These are phyloP conservation scores for Ustilago curta DNA, from an alignment of 1,284 basidiomycete genomes.

Conservation along the genomic window DNA sequence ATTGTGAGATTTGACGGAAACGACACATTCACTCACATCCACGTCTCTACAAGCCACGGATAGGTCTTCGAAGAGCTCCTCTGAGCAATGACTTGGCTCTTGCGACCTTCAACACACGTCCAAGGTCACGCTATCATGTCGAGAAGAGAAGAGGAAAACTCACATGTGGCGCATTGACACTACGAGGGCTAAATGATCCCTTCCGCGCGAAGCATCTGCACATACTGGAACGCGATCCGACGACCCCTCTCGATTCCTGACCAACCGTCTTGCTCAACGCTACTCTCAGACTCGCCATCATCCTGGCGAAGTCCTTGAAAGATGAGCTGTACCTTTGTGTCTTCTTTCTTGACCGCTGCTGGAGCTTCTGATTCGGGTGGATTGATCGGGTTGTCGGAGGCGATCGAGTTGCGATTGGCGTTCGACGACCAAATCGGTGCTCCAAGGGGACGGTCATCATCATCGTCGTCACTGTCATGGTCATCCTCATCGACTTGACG, in stretches of 20 bases:
- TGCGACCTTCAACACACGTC: too few relatives aligned
- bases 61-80: too few relatives aligned
- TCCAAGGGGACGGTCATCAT: conserved; percentile 48
- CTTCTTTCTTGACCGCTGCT: conserved; percentile 18
- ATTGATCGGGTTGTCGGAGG: conserved; percentile 3
- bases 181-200: conserved; percentile 35
- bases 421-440: conserved; percentile 26
- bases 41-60: too few relatives aligned
- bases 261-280: conserved; percentile 28
- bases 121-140: too few relatives aligned
- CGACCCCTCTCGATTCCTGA: conserved; percentile 43
- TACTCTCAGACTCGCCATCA: background rate
- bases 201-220: conserved; percentile 50
- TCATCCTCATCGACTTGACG: conserved; percentile 45
- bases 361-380: background rate
- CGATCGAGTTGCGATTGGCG: conserved; percentile 8
- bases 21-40: too few relatives aligned
- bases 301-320: conserved; percentile 44
- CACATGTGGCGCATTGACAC: too few relatives aligned
- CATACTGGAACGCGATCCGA: conserved; percentile 47
- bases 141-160: too few relatives aligned
- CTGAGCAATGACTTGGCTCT: too few relatives aligned
- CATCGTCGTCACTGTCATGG: conserved; percentile 51
- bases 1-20: background rate
- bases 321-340: conserved; percentile 35